These are phyloP conservation scores for Flaveria ramosissima DNA, from an alignment of 129 eudicot genomes.

Conservation along the genomic window DNA sequence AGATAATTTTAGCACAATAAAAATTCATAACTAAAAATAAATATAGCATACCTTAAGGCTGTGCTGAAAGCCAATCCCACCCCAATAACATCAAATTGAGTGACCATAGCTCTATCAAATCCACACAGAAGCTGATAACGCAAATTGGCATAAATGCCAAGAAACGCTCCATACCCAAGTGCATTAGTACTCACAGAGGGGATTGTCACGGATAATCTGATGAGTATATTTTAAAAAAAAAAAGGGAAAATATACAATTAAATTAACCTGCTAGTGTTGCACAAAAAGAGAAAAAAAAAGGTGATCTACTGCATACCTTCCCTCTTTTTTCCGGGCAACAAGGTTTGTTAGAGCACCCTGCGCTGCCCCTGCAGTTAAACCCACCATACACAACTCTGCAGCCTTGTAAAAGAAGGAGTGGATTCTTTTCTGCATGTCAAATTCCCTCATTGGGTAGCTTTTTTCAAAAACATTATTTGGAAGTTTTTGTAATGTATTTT, in stretches of 20 bases:
- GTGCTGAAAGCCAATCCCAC: constrained; percentile 78
- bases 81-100: constrained; percentile 87
- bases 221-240: neutral
- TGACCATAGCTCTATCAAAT: constrained; percentile 69
- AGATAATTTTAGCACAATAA: neutral
- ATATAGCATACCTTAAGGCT: constrained; percentile 58
- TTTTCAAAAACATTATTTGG: constrained; percentile 90
- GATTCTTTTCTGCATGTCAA: constrained; percentile 85
- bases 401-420: constrained; percentile 93
- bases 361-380: constrained; percentile 80
- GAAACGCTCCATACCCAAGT: constrained; percentile 96
- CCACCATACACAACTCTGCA: constrained; percentile 91
- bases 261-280: neutral
- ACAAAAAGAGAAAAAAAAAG: neutral
- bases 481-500: constrained; percentile 88
- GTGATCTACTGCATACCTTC: constrained; percentile 48
- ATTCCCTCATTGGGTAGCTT: constrained; percentile 85
- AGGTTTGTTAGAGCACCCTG: constrained; percentile 86
- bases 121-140: constrained; percentile 90
- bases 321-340: constrained; percentile 68
- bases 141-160: constrained; percentile 85
- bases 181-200: constrained; percentile 85
- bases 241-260: neutral
- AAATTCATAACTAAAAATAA: neutral
- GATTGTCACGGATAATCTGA: constrained; percentile 76